Evolutionary conservation across 208 protist genomes (phyloP).

Genomic region (Lotmaria passim): DNA sequence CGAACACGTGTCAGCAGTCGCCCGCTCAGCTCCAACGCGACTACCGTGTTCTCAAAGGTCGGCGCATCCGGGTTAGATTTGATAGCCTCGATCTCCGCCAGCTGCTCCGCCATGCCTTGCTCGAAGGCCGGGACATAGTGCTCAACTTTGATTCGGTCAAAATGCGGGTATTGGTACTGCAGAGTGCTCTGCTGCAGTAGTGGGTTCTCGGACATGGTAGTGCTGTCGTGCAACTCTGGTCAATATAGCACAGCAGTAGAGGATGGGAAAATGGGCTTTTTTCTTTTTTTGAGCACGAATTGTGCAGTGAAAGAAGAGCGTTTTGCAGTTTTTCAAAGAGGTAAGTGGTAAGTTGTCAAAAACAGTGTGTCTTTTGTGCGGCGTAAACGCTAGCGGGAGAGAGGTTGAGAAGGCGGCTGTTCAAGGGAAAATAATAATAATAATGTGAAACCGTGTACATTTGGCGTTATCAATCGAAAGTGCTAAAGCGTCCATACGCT

Average conservation of each 20-base stretch:
- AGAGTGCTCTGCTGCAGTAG: conserved; percentile 49
- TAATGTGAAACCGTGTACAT: no score
- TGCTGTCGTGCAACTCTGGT: not conserved
- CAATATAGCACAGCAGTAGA: not conserved
- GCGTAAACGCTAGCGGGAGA: no score
- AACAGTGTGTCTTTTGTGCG: no score
- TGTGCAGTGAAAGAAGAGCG: no score
- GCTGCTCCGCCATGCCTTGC: conserved; percentile 49
- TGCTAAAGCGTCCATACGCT: no score
- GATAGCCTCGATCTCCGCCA: conserved; percentile 48
- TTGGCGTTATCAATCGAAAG: no score
- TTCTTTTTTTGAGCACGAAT: no score
- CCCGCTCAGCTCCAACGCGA: conserved; percentile 47
- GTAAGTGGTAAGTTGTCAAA: no score
- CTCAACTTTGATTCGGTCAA: conserved; percentile 48
- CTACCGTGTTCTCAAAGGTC: conserved; percentile 68
- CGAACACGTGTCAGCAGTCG: conserved; percentile 27
- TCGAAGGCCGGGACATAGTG: conserved; percentile 69
- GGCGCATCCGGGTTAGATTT: conserved; percentile 25
- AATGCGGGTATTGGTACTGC: conserved; percentile 45
- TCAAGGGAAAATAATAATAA: no score
- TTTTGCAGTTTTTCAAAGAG: no score
- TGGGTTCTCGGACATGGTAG: conserved; percentile 38
- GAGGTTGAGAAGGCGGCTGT: no score
- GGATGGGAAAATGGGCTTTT: not conserved